Conservation (phyloP, 495 filamentous ascomycete species). For the Penicillium roqueforti region DNA sequence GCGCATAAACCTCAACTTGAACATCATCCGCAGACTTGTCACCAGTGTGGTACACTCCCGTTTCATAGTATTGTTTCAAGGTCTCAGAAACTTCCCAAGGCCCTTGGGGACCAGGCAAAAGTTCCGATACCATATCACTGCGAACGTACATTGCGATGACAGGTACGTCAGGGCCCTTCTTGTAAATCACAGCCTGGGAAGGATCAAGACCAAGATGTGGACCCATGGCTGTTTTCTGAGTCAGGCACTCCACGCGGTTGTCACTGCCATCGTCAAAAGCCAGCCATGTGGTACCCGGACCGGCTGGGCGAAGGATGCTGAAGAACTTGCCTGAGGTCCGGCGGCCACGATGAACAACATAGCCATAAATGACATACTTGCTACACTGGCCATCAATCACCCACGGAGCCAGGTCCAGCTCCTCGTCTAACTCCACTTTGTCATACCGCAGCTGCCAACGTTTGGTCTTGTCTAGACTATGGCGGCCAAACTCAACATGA, state of each 20-base stretch:
- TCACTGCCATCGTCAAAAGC: constrained; percentile 54
- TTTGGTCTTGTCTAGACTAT: constrained; percentile 47
- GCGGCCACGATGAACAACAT: constrained; percentile 58
- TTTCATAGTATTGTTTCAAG: constrained; percentile 40
- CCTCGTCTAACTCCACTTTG: constrained; percentile 52
- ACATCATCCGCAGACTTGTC: constrained; percentile 22
- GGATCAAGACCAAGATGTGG: constrained; percentile 49
- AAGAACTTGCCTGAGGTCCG: constrained; percentile 60
- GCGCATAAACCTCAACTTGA: constrained; percentile 42
- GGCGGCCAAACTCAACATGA: constrained; percentile 57
- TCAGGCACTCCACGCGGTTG: constrained; percentile 54
- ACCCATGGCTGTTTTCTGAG: constrained; percentile 52
- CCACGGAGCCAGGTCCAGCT: constrained; percentile 42
- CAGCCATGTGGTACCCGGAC: constrained; percentile 55
- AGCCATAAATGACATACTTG: constrained; percentile 57
- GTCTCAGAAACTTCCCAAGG: constrained; percentile 37
- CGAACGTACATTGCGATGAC: constrained; percentile 56
- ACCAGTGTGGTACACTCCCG: constrained; percentile 21
- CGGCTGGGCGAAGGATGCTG: constrained; percentile 56
- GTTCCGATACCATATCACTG: constrained; percentile 44
- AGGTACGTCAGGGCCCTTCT: constrained; percentile 54
- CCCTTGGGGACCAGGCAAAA: constrained; percentile 41
- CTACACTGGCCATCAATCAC: constrained; percentile 32
- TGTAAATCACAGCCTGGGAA: constrained; percentile 36
- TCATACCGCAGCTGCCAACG: constrained; percentile 59